A percentile compares a stretch with the other conserved stretches of the same genome.
These are phyloP conservation scores for Allium sativum DNA, from an alignment of 106 monocot species.

Conservation along the genomic window DNA sequence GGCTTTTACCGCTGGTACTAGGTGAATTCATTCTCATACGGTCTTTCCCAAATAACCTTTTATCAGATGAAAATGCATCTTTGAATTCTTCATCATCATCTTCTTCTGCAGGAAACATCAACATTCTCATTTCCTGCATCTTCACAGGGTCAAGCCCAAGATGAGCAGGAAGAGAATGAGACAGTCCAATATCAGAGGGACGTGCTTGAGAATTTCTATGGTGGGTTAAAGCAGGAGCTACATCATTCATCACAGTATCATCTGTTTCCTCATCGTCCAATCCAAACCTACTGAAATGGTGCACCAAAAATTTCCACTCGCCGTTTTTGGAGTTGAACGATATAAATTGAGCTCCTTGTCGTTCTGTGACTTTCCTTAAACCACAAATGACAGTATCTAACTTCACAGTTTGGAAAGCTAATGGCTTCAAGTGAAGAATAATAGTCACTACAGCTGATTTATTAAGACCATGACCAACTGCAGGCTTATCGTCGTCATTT, in stretches of 20 bases:
- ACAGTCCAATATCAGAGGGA: conserved; percentile 26
- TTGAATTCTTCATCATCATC: conserved; percentile 49
- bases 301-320: conserved; percentile 75
- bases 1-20: conserved; percentile 33
- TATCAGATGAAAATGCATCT: conserved; percentile 29
- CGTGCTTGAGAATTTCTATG: conserved; percentile 16
- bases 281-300: conserved; percentile 94
- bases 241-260: conserved; percentile 58
- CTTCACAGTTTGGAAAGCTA: conserved; percentile 13
- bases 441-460: conserved; percentile 83
- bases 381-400: conserved; percentile 12
- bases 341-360: conserved; percentile 66
- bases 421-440: conserved; percentile 18
- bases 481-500: conserved; percentile 57
- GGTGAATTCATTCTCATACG: conserved; percentile 41
- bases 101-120: conserved; percentile 62
- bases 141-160: conserved; percentile 81
- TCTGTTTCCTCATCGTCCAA: conserved; percentile 76
- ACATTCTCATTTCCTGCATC: conserved; percentile 89
- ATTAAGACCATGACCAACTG: conserved; percentile 75
- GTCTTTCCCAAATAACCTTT: conserved; percentile 19
- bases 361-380: conserved; percentile 32
- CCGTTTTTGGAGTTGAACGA: conserved; percentile 48
- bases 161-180: conserved; percentile 97
- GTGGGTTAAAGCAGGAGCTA: conserved; percentile 11